Evolutionary conservation across 2,329 filamentous ascomycete genomes (phyloP).

Genomic region (Botrytis porri): DNA sequence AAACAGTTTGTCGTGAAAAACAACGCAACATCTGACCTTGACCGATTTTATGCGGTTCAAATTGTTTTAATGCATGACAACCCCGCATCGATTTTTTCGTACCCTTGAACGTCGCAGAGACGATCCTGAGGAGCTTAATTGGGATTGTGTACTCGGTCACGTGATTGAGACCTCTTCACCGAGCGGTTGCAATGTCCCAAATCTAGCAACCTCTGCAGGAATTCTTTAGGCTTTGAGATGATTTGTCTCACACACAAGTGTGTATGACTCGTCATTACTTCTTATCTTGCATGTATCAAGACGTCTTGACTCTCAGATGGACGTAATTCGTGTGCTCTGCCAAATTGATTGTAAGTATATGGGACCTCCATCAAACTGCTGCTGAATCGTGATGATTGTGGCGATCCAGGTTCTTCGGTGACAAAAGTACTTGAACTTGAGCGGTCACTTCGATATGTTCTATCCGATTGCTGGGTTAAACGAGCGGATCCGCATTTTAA

Average conservation of each 20-base stretch:
- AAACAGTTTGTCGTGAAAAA: slow-evolving; percentile 16
- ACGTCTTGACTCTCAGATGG: neutral
- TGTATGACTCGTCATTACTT: neutral
- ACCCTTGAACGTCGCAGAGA: slow-evolving; percentile 6
- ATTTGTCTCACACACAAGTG: slow-evolving; percentile 1
- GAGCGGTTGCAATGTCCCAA: neutral
- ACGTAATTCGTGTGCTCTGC: neutral
- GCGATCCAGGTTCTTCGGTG: slow-evolving; percentile 5
- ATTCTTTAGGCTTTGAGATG: neutral
- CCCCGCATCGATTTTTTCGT: slow-evolving; percentile 13
- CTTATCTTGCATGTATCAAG: slow-evolving; percentile 6
- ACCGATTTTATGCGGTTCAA: slow-evolving; percentile 19
- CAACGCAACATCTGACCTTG: slow-evolving; percentile 14
- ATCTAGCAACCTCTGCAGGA: neutral
- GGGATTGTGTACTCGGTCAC: neutral
- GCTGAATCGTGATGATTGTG: slow-evolving; percentile 3
- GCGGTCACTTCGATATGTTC: neutral
- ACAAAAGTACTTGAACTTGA: neutral
- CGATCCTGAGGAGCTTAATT: neutral
- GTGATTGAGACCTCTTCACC: neutral
- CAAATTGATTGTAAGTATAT: neutral
- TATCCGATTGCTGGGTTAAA: slow-evolving; percentile 4
- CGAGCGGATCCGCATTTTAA: neutral
- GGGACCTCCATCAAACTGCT: slow-evolving; percentile 4
- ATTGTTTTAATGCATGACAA: slow-evolving; percentile 6